Evolutionary conservation across 345 rosid species (phyloP).

Genomic region (Lagerstroemia speciosa): DNA sequence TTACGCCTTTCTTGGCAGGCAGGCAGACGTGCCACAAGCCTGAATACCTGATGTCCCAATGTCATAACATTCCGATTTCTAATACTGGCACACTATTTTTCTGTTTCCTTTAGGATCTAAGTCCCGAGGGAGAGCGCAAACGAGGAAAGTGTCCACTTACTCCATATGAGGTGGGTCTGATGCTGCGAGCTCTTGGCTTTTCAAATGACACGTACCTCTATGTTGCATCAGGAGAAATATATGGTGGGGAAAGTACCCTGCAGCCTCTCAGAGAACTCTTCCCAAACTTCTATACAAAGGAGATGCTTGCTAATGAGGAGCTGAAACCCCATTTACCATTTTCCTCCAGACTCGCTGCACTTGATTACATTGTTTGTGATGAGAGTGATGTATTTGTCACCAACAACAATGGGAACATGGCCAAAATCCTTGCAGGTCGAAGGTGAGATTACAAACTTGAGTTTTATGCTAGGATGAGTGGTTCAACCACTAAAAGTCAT

Average conservation of each 20-base stretch:
- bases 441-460: conserved; percentile 44
- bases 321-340: conserved; percentile 63
- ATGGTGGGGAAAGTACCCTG: conserved; percentile 89
- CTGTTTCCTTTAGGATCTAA: conserved; percentile 53
- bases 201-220: conserved; percentile 72
- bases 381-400: conserved; percentile 95
- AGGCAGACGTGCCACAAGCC: not conserved
- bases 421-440: conserved; percentile 95
- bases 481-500: not conserved
- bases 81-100: not conserved
- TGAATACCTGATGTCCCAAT: not conserved
- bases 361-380: conserved; percentile 85
- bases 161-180: conserved; percentile 93
- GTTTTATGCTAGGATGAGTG: not conserved
- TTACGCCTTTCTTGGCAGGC: not conserved
- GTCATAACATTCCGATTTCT: not conserved
- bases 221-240: conserved; percentile 98
- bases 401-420: conserved; percentile 98
- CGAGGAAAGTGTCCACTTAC: conserved; percentile 96
- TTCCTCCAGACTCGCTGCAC: conserved; percentile 90
- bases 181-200: conserved; percentile 95
- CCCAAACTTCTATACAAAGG: conserved; percentile 92
- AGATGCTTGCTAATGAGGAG: conserved; percentile 74
- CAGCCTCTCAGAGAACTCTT: conserved; percentile 78
- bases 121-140: conserved; percentile 74